phyloP scores from a whole-genome alignment of 2,329 filamentous ascomycete species.

The Diplodia mutila region DNA sequence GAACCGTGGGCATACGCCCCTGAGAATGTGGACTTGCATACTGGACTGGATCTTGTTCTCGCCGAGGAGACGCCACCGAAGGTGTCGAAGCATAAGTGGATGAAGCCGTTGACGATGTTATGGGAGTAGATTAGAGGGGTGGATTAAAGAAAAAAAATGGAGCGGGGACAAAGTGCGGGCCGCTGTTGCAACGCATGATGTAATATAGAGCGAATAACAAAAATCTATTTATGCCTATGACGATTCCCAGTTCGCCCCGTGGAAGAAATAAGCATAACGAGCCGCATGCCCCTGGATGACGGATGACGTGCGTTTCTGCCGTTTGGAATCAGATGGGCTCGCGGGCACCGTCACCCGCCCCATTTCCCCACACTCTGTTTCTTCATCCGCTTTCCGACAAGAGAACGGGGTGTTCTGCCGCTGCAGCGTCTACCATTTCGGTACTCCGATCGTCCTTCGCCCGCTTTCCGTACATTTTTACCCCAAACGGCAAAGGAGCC shows the following conservation, averaged over 20 bases:
- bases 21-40: slow-evolving; percentile 57
- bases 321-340: no score
- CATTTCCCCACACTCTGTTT: no score
- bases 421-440: neutral
- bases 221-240: no score
- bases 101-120: slow-evolving; percentile 34
- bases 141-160: neutral
- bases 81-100: slow-evolving; percentile 30
- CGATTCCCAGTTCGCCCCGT: no score
- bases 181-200: neutral
- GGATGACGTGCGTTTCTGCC: neutral
- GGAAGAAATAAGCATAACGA: no score
- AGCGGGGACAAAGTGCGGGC: no score
- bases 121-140: slow-evolving; percentile 31
- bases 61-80: slow-evolving; percentile 40
- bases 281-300: no score
- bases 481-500: neutral
- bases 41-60: slow-evolving; percentile 41
- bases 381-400: no score
- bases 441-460: neutral
- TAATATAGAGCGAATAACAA: no score
- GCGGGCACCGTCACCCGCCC: no score
- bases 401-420: no score
- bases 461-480: neutral
- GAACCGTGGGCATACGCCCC: slow-evolving; percentile 59